These are phyloP conservation scores for Aureobasidium musti DNA, from an alignment of 2,329 filamentous ascomycete genomes.

Conservation along the genomic window DNA sequence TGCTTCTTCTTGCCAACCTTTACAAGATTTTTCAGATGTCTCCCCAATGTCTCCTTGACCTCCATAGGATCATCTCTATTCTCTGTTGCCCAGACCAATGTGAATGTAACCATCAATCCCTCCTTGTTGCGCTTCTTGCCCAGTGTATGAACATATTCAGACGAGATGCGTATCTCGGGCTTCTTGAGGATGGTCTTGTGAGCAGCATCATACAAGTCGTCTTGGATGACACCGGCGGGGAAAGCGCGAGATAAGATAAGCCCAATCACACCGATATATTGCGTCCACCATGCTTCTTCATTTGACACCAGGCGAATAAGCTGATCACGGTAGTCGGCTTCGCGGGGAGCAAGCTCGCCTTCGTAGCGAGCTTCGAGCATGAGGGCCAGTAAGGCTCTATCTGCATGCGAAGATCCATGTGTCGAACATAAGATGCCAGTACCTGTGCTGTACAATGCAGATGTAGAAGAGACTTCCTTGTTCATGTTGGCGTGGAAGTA, in stretches of 20 bases:
- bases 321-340: constrained; percentile 5
- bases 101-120: constrained; percentile 24
- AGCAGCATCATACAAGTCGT: constrained; percentile 6
- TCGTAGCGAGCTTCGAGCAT: constrained; percentile 71
- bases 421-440: constrained; percentile 63
- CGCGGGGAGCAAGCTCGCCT: constrained; percentile 51
- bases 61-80: constrained; percentile 26
- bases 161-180: constrained; percentile 27
- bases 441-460: constrained; percentile 69
- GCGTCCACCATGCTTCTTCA: constrained; percentile 57
- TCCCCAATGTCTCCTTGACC: constrained; percentile 40
- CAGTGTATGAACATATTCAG: constrained; percentile 25
- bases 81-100: constrained; percentile 4
- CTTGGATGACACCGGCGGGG: constrained; percentile 52
- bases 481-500: constrained; percentile 46
- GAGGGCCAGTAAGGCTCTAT: constrained; percentile 68
- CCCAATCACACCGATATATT: constrained; percentile 60
- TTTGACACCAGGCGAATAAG: constrained; percentile 15
- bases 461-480: constrained; percentile 60
- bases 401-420: constrained; percentile 70
- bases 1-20: constrained; percentile 60
- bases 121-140: constrained; percentile 23
- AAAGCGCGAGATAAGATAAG: constrained; percentile 58
- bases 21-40: constrained; percentile 46
- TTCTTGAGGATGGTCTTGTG: background rate